Base-by-base conservation (phyloP, 495 filamentous ascomycete species). In the Xylaria acuta region DNA sequence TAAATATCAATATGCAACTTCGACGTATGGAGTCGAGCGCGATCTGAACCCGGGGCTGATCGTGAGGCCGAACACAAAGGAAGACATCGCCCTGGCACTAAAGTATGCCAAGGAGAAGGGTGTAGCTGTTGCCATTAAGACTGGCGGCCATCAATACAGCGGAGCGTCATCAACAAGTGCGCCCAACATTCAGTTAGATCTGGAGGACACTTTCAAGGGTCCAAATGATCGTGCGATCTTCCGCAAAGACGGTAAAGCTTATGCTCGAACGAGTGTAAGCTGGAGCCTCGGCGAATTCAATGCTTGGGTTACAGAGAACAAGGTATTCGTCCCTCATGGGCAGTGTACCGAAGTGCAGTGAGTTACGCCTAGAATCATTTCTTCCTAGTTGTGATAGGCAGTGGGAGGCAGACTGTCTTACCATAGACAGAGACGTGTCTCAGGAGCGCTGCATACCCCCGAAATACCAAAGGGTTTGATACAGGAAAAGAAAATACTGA, bases 271-370 rank as follows among this genome's bases (percentile, higher is more conserved):
- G 20, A 83, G 82, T 51, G 81, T 84, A 41, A 84, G 82, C 73
- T 81, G 79, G 77, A 79, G 73, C 41, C 72, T 84, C 9, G 77
- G 76, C 5, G 80, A 80, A 40, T 81, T 84, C 72, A 81, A 81
- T 58, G 74, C 67, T 11, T 84, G 73, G 75, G 72, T 81, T 12
- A 72, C 75, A 9, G 59, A 80, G 34, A 72, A 83, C 63, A 76
- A 78, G 38, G 56, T 79, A 12, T 85, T 85, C 64, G 79, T 85
- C 18, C 83, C 83, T 16, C 80, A 82, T 38, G 83, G 83, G 63
- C 82, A 85, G 64, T 85, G 83, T 63, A 77, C 72, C 18, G 71
- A 80, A 64, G 83, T 85, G 20, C 78, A 79, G 70, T 72, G 30
- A 72, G 70, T 72, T 45, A 49, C 11, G 3, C 3, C 47, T n/a